Evolutionary conservation across 176 grass and related monocot species (phyloP).

Genomic region (Echinochloa phyllopogon): DNA sequence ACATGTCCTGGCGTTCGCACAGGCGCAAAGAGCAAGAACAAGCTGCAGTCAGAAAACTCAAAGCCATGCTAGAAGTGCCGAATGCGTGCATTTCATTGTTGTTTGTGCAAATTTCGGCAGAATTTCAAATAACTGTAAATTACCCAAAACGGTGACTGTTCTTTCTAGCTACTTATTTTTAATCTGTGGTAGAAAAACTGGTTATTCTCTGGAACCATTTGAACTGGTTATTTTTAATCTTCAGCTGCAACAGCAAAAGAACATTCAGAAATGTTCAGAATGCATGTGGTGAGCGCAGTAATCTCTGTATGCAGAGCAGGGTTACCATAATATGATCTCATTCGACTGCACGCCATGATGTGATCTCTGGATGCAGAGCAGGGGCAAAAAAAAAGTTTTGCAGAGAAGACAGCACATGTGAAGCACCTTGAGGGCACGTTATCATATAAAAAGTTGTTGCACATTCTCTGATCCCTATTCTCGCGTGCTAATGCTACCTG

Average conservation of each 20-base stretch:
- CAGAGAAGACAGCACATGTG: neutral
- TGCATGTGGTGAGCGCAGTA: neutral
- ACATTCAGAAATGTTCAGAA: neutral
- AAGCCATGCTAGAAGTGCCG: neutral
- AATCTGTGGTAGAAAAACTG: neutral
- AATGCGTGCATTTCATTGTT: neutral
- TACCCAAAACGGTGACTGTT: neutral
- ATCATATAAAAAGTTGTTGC: neutral
- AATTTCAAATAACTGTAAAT: neutral
- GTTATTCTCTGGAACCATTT: neutral
- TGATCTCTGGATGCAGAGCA: neutral
- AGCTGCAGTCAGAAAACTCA: too few relatives aligned
- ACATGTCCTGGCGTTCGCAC: conserved; percentile 59
- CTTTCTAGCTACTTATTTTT: neutral
- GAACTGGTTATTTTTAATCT: too few relatives aligned
- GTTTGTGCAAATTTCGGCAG: neutral
- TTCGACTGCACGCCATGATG: too few relatives aligned
- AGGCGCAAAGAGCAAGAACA: neutral
- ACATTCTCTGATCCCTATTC: neutral
- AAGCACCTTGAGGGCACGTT: neutral
- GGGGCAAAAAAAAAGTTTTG: neutral
- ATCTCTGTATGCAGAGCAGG: neutral
- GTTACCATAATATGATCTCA: too few relatives aligned
- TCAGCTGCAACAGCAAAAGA: neutral
- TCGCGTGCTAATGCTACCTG: neutral